Evolutionary conservation across 1,284 basidiomycete genomes (phyloP), one percentile per base, ranked within the genome.

Genomic region (Lignosus rhinocerotis): DNA sequence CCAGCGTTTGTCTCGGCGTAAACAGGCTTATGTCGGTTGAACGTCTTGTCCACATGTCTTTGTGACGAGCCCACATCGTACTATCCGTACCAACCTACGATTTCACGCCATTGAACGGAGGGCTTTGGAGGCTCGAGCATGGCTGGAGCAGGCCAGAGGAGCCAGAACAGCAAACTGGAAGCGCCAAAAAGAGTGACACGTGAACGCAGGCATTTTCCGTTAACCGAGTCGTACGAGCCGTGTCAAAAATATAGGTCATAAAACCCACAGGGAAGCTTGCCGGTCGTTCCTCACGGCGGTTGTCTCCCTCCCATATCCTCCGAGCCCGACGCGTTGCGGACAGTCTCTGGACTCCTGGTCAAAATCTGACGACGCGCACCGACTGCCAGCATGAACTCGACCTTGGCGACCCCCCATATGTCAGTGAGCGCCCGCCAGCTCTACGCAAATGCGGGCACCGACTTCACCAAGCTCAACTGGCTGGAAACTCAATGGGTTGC

Each of bases 401-500:
- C 71, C 8, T 63, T 66, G 11, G 33, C 63, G 9, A 16, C 51
- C 49, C 56, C 52, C 36, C 66, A 71, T 59, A 33, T 58, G 33
- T 4, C 25, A 25, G 4, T 25, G 25, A 64, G 69, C 11, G 65
- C 72, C 39, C 59, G 80, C 12, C 68, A 77, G 51, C 76, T 88
- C 38, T 90, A 89, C 59, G 77, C 81, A 5, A 74, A 78, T 30
- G 50, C 50, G 10, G 50, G 38, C 65, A 78, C 81, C 50, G 88
- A 94, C 74, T 80, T 92, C 58, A 71, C 80, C 25, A 78, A 84
- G 54, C 80, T 96, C 51, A 87, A 75, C 69, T 91, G 86, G 87
- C 67, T 90, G 49, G 94, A 96, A 76, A 80, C 83, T 55, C 76
- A 85, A 66, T 96, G 93, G 93, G 87, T 80, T 49, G 76, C 81